Base-by-base conservation (phyloP, 106 monocot genomes). In the Dendrobium nobile region DNA sequence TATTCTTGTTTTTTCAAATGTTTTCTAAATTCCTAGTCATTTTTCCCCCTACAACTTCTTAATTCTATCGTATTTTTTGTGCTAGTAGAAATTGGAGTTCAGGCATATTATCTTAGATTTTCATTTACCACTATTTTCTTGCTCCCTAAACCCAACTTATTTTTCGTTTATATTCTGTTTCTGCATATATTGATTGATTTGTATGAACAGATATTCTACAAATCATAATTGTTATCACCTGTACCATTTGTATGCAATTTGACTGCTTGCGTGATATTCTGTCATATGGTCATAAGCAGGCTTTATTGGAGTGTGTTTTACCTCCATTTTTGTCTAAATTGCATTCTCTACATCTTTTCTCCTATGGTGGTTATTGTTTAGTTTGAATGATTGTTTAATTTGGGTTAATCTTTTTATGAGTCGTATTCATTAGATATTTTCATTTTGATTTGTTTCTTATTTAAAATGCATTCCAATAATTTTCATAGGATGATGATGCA, bases 401-500 rank as follows among this genome's bases (percentile, higher is more conserved):
- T 70, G 24, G 28, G 15, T 1, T 4, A 24, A 26, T 65, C 58
- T 70, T 37, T 70, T 31, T 37, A 70, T 70, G 33, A 11, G 16
- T 37, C 37, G 13, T 70, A 16, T 37, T 37, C 37, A 37, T 33
- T 70, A 2, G 37, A 70, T 70, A 37, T 13, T 33, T 37, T 37
- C 15, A 70, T 70, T 70, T 70, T 70, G 37, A 70, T 70, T 70
- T 61, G 61, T 61, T 61, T 61, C 61, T 7, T 61, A n/a, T 70
- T 70, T 37, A 37, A 37, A 16, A 17, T 37, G 70, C 70, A 37
- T 37, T 70, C 37, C 37, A 40, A 37, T 70, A 70, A 37, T 70
- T 65, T 26, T 31, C 33, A 22, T 80, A 81, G 80, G 78, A 78
- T 55, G 45, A 42, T 7, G 68, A 73, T 77, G 75, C 44, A 37